These are phyloP conservation scores for Rhodomyrtus tomentosa DNA, from an alignment of 345 rosid genomes.

Conservation along the genomic window DNA sequence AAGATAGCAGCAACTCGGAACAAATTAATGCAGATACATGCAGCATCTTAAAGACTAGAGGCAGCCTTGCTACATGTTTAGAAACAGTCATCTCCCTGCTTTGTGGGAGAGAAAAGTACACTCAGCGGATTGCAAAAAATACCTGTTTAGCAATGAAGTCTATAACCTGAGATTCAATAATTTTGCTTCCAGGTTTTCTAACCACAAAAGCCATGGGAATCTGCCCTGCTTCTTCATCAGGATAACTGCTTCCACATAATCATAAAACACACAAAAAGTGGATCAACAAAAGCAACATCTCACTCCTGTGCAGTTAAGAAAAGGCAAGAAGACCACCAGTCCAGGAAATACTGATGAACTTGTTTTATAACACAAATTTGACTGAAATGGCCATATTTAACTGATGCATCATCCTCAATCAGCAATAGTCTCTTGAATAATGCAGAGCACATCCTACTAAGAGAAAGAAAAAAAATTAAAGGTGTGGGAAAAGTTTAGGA, in stretches of 20 bases:
- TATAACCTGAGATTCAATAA: constrained; percentile 51
- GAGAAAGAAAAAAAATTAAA: not conserved
- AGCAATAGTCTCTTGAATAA: not conserved
- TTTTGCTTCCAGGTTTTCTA: constrained; percentile 56
- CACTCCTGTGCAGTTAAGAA: not conserved
- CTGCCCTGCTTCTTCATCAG: constrained; percentile 92
- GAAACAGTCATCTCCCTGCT: not conserved
- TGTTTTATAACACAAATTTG: not conserved
- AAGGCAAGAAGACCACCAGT: not conserved
- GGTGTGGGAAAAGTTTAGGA: not conserved
- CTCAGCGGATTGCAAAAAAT: constrained; percentile 1
- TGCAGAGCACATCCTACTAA: not conserved
- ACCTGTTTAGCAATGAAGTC: constrained; percentile 74
- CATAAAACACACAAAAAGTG: not conserved
- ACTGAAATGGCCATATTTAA: not conserved
- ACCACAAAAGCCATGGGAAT: constrained; percentile 97
- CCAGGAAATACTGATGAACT: not conserved
- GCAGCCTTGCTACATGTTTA: not conserved
- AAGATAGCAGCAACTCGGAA: not conserved
- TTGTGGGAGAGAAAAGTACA: not conserved
- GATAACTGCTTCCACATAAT: constrained; percentile 37
- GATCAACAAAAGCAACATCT: not conserved
- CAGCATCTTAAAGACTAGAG: not conserved
- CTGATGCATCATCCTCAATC: not conserved
- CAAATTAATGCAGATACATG: not conserved